phyloP scores from a whole-genome alignment of 257 asterid genomes.

The Solanum gandarillasii region DNA sequence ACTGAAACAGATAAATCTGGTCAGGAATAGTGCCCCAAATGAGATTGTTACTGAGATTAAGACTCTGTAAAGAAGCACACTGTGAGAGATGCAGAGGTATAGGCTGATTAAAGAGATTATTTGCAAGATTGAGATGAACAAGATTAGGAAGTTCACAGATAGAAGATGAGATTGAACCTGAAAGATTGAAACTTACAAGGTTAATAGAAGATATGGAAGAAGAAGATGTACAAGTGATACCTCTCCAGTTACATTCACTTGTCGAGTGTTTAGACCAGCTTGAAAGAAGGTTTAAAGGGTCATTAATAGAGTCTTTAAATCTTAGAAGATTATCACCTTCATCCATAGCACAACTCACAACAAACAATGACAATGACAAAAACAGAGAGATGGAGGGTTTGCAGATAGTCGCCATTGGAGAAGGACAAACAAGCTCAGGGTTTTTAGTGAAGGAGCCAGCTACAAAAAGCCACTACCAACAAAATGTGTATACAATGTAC shows the following conservation, averaged over 20 bases:
- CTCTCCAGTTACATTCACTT: constrained; percentile 57
- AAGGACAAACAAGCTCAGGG: constrained; percentile 5
- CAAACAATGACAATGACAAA: constrained; percentile 14
- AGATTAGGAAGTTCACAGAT: constrained; percentile 43
- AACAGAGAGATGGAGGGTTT: constrained; percentile 24
- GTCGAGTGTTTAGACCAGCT: constrained; percentile 38
- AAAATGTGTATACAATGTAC: background rate
- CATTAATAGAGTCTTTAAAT: constrained; percentile 64
- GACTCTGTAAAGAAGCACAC: constrained; percentile 40
- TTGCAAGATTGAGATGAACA: constrained; percentile 56
- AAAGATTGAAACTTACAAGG: constrained; percentile 66
- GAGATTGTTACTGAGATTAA: constrained; percentile 67
- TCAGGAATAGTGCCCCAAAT: constrained; percentile 85
- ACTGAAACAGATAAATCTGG: constrained; percentile 49
- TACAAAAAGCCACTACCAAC: background rate
- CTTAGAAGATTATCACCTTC: constrained; percentile 57
- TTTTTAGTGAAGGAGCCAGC: background rate
- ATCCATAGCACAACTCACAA: constrained; percentile 25
- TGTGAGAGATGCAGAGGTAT: constrained; percentile 69
- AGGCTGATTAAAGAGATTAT: constrained; percentile 59
- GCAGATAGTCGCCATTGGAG: constrained; percentile 49
- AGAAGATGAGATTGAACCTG: constrained; percentile 73
- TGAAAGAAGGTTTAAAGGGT: constrained; percentile 42
- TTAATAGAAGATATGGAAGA: constrained; percentile 32
- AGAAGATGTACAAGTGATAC: constrained; percentile 44